Evolutionary conservation across 495 filamentous ascomycete genomes (phyloP).

Genomic region (Xylaria bambusicola): DNA sequence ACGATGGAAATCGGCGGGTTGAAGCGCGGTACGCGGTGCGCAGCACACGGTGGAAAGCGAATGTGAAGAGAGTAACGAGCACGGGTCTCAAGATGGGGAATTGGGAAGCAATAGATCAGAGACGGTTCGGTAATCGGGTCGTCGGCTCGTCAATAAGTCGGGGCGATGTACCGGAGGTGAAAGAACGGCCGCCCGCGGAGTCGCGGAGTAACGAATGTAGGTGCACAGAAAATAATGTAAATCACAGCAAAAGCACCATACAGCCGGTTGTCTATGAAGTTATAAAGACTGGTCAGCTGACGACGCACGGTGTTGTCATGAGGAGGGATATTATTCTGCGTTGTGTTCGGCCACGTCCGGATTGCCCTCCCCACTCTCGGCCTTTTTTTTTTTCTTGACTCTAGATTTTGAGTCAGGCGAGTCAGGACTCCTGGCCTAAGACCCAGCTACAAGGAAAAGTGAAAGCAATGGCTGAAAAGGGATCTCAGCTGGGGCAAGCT

Average conservation of each 20-base stretch:
- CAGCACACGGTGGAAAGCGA: background rate
- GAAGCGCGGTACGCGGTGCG: background rate
- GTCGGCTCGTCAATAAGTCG: background rate
- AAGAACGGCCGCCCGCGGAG: slow-evolving; percentile 22
- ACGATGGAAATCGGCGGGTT: background rate
- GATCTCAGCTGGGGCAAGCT: slow-evolving; percentile 12
- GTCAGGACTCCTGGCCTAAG: slow-evolving; percentile 1
- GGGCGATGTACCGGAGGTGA: slow-evolving; percentile 6
- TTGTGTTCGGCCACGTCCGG: too few species aligned
- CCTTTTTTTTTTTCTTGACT: background rate
- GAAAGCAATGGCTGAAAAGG: slow-evolving; percentile 1
- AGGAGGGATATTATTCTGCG: background rate
- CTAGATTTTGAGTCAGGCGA: background rate
- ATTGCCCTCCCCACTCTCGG: background rate
- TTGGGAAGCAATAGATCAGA: background rate
- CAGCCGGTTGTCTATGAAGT: background rate
- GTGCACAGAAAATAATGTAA: background rate
- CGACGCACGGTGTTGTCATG: slow-evolving; percentile 12
- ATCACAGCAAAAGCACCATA: background rate
- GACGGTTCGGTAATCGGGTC: background rate
- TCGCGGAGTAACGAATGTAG: slow-evolving; percentile 26
- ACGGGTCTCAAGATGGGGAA: background rate
- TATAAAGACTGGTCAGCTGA: slow-evolving; percentile 6
- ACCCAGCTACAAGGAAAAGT: slow-evolving; percentile 8
- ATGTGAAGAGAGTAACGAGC: background rate